Evolutionary conservation across 2,329 filamentous ascomycete species (phyloP).

Genomic region (Cordyceps farinosa): DNA sequence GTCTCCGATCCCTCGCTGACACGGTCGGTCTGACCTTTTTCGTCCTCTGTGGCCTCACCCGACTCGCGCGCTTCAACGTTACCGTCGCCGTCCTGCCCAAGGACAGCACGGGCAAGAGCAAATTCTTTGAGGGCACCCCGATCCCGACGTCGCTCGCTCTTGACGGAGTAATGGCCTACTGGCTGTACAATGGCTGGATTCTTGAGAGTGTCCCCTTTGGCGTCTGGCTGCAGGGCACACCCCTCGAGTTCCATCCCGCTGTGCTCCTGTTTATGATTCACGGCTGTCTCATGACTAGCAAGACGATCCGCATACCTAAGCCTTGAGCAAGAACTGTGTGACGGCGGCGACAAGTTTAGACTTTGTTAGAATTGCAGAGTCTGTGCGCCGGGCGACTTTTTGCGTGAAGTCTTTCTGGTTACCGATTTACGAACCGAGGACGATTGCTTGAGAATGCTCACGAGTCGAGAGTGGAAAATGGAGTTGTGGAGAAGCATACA

Average conservation of each 20-base stretch:
- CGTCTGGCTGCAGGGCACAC: constrained; percentile 60
- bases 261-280: constrained; percentile 80
- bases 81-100: constrained; percentile 87
- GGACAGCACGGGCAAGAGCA: constrained; percentile 83
- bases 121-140: constrained; percentile 95
- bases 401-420: not conserved
- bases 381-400: not conserved
- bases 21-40: constrained; percentile 80
- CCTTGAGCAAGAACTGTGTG: constrained; percentile 42
- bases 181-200: constrained; percentile 77
- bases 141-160: constrained; percentile 86
- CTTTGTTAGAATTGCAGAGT: not conserved
- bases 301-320: constrained; percentile 93
- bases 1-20: constrained; percentile 79
- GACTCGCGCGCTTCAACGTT: constrained; percentile 95
- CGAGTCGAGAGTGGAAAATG: not conserved
- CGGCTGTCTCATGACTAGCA: constrained; percentile 92
- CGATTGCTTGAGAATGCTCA: not conserved
- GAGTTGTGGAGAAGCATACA: not conserved
- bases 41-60: constrained; percentile 88
- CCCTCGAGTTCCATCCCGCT: constrained; percentile 79
- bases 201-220: constrained; percentile 76
- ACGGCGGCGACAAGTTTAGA: not conserved
- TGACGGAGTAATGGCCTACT: constrained; percentile 83
- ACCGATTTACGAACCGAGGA: not conserved